phyloP scores from a whole-genome alignment of 371 early-diverging fungal genomes.

The Paramicrosporidium saccamoebae region DNA sequence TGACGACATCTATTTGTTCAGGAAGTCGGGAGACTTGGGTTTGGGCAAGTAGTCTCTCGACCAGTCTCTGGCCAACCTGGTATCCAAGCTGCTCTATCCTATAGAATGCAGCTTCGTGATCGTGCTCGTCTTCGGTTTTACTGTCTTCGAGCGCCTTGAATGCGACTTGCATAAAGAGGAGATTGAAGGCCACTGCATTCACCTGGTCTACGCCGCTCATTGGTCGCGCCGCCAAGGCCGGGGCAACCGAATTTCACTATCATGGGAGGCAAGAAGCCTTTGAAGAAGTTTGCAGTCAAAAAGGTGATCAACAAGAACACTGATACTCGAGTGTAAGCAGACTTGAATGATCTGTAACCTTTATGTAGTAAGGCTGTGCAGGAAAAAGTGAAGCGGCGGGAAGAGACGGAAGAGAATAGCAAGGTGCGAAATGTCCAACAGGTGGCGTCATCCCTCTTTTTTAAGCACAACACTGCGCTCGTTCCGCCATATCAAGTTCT shows the following conservation, averaged over 20 bases:
- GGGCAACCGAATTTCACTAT: neutral
- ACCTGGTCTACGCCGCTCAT: too few relatives aligned
- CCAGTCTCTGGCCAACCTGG: constrained; percentile 48
- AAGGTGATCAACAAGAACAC: neutral
- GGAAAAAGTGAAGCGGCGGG: too few relatives aligned
- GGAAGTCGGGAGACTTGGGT: constrained; percentile 18
- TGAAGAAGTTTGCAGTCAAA: neutral
- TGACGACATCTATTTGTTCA: constrained; percentile 71
- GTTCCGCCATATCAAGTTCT: constrained; percentile 95
- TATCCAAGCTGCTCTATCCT: constrained; percentile 63
- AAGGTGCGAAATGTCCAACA: too few relatives aligned
- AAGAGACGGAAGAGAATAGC: too few relatives aligned
- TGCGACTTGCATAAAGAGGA: constrained; percentile 30
- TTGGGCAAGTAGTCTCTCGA: constrained; percentile 17
- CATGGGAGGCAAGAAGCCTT: neutral
- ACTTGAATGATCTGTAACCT: too few relatives aligned
- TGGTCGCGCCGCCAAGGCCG: neutral
- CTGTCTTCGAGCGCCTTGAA: constrained; percentile 3
- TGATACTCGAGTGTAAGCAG: too few relatives aligned
- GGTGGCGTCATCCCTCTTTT: constrained; percentile 79
- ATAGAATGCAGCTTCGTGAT: constrained; percentile 36
- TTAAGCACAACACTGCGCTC: constrained; percentile 76
- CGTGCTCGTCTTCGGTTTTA: constrained; percentile 17
- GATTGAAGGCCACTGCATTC: constrained; percentile 25
- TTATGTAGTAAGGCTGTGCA: too few relatives aligned